A percentile compares a stretch with the other conserved stretches of the same genome.
Evolutionary conservation across 306 rosid genomes (phyloP).

Genomic region (Rubus parviflorus): DNA sequence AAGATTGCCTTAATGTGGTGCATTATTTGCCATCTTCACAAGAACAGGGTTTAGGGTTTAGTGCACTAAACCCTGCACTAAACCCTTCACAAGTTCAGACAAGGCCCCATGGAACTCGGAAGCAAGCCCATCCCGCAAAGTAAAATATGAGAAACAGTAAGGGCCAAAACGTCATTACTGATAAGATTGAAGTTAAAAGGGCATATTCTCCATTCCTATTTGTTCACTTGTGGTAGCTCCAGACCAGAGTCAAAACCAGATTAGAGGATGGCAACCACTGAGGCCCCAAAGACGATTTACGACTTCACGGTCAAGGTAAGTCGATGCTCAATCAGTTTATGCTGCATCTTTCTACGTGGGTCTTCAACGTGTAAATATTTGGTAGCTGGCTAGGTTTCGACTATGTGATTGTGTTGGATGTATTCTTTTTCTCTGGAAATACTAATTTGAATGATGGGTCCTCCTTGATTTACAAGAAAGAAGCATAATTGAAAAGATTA

Average conservation of each 20-base stretch:
- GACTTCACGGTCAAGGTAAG: conserved; percentile 23
- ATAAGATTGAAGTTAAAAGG: neutral
- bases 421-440: neutral
- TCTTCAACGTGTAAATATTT: neutral
- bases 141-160: neutral
- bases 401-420: neutral
- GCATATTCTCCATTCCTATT: neutral
- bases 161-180: neutral
- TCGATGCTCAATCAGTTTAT: neutral
- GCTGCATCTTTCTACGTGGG: neutral
- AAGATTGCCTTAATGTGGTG: too few relatives aligned
- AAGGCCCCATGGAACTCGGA: neutral
- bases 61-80: too few relatives aligned
- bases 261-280: conserved; percentile 7
- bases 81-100: neutral
- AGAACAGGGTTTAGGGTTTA: too few relatives aligned
- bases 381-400: conserved; percentile 1
- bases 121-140: neutral
- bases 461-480: neutral
- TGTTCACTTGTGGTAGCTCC: neutral
- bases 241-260: conserved; percentile 6
- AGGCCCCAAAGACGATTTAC: conserved; percentile 1
- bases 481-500: neutral
- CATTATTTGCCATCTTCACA: too few relatives aligned
- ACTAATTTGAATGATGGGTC: conserved; percentile 4